Base-by-base conservation (phyloP, 164 flowering plant species). In the Amborella trichopoda region DNA sequence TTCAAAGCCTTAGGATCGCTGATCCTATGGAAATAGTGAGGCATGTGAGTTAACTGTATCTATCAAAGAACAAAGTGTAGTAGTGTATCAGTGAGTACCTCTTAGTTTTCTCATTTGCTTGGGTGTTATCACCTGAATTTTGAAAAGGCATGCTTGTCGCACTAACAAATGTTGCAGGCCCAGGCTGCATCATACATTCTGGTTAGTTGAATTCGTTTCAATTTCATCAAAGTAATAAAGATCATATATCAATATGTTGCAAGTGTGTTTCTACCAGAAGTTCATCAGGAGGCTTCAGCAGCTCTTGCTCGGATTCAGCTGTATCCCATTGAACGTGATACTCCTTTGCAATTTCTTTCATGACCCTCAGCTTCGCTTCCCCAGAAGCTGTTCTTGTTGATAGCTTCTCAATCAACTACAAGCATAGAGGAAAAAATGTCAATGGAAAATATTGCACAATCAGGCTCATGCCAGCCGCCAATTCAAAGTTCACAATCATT, bases 331-430 rank as follows among this genome's bases (percentile, higher is more conserved):
- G 76, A 30, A 87, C 62, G 66, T 81, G 81, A 66, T 75, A 68
- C 48, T 93, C 99, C 72, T 84, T 87, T 8, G 99, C 96, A 66
- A 93, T 93, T 59, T 87, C 99, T 66, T 93, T 87, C 94, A 93
- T 54, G 46, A 93, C 59, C 66, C 82, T 84, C 68, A 93, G 26
- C 64, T 93, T 93, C 10, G 69, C 55, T 69, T 93, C 86, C 54
- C 99, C 95, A 44, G 68, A 36, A n/a, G 99, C 91, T 18, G 85
- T 69, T 69, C 75, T 73, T 26, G 83, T 94, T 9, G 96, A 87
- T 44, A 91, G 86, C 75, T 76, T 91, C 44, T 91, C 99, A 49
- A 91, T 82, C 54, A 91, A 67, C 99, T 91, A 50, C 21, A 61
- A 45, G 4, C 46, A 28, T 50, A 49, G 36, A 47, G 46, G 32